These are phyloP conservation scores for Hypoxylon crocopeplum DNA, from an alignment of 495 filamentous ascomycete species.

Conservation along the genomic window DNA sequence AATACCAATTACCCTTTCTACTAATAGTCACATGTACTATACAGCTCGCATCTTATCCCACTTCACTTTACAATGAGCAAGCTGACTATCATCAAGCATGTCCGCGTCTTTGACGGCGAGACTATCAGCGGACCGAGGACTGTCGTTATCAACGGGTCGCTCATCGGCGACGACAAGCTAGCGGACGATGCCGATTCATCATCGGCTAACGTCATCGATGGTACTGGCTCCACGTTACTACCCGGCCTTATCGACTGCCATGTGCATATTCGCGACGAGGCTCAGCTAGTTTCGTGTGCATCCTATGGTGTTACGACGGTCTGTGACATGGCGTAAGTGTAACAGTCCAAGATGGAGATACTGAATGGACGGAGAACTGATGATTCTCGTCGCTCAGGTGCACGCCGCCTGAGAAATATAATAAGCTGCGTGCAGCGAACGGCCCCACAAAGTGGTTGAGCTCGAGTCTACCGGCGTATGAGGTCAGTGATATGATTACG, in stretches of 20 bases:
- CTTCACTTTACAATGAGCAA: constrained; percentile 12
- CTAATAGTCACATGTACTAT: too few relatives aligned
- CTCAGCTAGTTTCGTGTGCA: constrained; percentile 32
- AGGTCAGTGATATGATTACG: constrained; percentile 17
- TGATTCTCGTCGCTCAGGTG: constrained; percentile 2
- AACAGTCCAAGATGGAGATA: not conserved
- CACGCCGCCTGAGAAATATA: constrained; percentile 14
- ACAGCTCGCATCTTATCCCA: too few relatives aligned
- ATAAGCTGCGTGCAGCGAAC: constrained; percentile 12
- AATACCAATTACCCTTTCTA: too few relatives aligned
- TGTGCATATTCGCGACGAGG: constrained; percentile 60
- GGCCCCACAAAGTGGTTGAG: constrained; percentile 25
- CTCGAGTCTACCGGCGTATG: constrained; percentile 25
- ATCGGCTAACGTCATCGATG: constrained; percentile 43
- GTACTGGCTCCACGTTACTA: constrained; percentile 55
- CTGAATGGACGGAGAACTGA: not conserved
- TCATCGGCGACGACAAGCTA: constrained; percentile 20
- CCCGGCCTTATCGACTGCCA: constrained; percentile 67
- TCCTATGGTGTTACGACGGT: constrained; percentile 25
- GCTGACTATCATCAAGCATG: constrained; percentile 26
- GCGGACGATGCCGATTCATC: constrained; percentile 15
- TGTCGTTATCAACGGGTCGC: constrained; percentile 25
- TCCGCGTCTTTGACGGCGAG: constrained; percentile 31
- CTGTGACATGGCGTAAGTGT: constrained; percentile 31
- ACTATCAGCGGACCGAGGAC: constrained; percentile 14